These are phyloP conservation scores for Russula olivacea DNA, from an alignment of 768 basidiomycete species.

Conservation along the genomic window DNA sequence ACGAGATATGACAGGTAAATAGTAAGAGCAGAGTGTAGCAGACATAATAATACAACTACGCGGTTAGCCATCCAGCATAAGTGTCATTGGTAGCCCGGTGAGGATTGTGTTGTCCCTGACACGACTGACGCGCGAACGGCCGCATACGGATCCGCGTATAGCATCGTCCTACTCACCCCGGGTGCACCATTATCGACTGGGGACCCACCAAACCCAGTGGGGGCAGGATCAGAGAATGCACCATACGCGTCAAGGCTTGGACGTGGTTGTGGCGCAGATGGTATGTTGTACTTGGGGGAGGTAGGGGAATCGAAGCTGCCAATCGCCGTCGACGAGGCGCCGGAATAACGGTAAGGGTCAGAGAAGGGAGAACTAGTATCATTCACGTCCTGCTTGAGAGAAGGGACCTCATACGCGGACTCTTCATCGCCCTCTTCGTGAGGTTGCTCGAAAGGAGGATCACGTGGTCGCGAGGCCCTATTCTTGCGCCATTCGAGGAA, in stretches of 20 bases:
- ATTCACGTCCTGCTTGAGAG: slow-evolving; percentile 30
- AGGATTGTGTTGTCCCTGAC: slow-evolving; percentile 1
- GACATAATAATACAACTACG: slow-evolving; percentile 19
- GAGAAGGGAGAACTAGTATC: slow-evolving; percentile 42
- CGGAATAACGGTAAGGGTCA: slow-evolving; percentile 48
- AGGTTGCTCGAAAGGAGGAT: slow-evolving; percentile 73
- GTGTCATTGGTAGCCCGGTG: slow-evolving; percentile 20
- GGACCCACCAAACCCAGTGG: slow-evolving; percentile 56
- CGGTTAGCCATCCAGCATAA: neutral
- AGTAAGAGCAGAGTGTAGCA: neutral
- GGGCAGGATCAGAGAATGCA: slow-evolving; percentile 84
- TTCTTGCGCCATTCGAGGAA: slow-evolving; percentile 75
- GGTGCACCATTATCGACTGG: slow-evolving; percentile 38
- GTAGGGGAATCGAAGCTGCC: slow-evolving; percentile 14
- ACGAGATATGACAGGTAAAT: slow-evolving; percentile 9
- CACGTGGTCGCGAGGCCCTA: slow-evolving; percentile 47
- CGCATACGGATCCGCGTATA: slow-evolving; percentile 83
- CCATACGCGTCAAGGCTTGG: slow-evolving; percentile 85
- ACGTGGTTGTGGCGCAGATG: slow-evolving; percentile 35
- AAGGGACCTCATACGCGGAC: slow-evolving; percentile 45
- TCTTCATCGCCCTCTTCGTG: slow-evolving; percentile 44
- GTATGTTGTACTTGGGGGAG: slow-evolving; percentile 31
- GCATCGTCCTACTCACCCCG: slow-evolving; percentile 84
- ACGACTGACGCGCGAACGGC: slow-evolving; percentile 54
- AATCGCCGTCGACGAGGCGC: slow-evolving; percentile 32